Conservation (phyloP, 192 early-diverging fungal species). For the Thamnidium elegans region DNA sequence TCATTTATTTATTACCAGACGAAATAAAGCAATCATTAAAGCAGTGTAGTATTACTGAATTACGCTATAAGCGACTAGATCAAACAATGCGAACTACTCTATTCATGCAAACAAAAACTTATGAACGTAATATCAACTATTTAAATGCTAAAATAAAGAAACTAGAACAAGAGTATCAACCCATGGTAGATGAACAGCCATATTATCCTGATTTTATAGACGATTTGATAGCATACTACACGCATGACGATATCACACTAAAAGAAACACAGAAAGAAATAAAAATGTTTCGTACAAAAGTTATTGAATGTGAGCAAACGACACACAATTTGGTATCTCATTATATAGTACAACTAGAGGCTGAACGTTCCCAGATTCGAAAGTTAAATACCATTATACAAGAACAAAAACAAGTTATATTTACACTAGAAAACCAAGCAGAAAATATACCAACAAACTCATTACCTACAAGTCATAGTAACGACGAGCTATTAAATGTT, state of each 20-base stretch:
- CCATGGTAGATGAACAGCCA: background rate
- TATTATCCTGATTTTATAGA: background rate
- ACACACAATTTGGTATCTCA: background rate
- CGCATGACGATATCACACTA: background rate
- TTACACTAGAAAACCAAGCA: too few species aligned
- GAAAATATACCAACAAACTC: too few species aligned
- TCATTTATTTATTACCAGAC: too few species aligned
- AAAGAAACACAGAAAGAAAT: background rate
- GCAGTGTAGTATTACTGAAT: too few species aligned
- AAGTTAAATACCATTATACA: background rate
- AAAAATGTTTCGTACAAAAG: background rate
- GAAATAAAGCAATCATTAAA: too few species aligned
- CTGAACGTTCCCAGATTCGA: background rate
- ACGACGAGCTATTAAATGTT: background rate
- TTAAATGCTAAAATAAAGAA: too few species aligned
- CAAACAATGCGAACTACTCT: too few species aligned
- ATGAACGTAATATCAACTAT: too few species aligned
- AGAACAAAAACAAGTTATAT: background rate
- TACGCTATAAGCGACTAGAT: too few species aligned
- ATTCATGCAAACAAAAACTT: too few species aligned
- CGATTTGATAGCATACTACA: background rate
- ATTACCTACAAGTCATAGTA: background rate
- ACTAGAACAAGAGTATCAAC: too few species aligned
- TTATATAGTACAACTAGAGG: background rate
- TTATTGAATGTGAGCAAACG: background rate